Conservation (phyloP, 164 flowering plant species). For the Magnolia officinalis region DNA sequence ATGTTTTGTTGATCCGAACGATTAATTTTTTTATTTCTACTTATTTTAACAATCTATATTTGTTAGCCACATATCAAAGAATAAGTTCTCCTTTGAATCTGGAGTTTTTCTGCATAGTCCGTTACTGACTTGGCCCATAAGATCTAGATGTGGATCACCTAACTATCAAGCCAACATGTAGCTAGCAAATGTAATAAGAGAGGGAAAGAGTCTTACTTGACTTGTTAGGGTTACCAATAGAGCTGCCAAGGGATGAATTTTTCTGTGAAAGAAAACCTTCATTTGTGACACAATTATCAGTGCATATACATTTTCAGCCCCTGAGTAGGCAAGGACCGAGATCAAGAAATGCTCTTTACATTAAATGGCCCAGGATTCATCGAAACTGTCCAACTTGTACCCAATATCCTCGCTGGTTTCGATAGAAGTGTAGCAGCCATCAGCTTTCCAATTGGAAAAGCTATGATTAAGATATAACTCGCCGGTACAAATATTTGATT, state of each 20-base stretch:
- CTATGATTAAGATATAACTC: not conserved
- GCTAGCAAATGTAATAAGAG: not conserved
- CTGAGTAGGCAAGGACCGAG: not conserved
- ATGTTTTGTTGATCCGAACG: too few relatives aligned
- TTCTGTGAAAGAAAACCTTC: slow-evolving; percentile 8
- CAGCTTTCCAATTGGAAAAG: not conserved
- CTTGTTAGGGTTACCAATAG: slow-evolving; percentile 2
- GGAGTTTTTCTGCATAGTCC: too few relatives aligned
- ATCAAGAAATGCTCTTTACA: slow-evolving; percentile 7
- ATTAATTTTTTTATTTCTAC: too few relatives aligned
- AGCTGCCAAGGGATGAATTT: not conserved
- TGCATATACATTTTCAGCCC: not conserved
- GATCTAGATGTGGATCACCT: not conserved
- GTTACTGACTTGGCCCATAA: not conserved
- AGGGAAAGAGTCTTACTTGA: slow-evolving; percentile 5
- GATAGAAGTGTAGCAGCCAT: not conserved
- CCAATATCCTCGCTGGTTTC: not conserved
- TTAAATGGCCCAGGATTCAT: slow-evolving; percentile 12
- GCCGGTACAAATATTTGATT: not conserved
- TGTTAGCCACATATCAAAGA: too few relatives aligned
- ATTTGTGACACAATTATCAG: not conserved
- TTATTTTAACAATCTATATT: too few relatives aligned
- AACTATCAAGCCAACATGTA: not conserved
- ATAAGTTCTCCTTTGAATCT: too few relatives aligned
- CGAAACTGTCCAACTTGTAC: slow-evolving; percentile 6